These are phyloP conservation scores for Hippophae rhamnoides DNA, from an alignment of 306 rosid species.

Conservation along the genomic window DNA sequence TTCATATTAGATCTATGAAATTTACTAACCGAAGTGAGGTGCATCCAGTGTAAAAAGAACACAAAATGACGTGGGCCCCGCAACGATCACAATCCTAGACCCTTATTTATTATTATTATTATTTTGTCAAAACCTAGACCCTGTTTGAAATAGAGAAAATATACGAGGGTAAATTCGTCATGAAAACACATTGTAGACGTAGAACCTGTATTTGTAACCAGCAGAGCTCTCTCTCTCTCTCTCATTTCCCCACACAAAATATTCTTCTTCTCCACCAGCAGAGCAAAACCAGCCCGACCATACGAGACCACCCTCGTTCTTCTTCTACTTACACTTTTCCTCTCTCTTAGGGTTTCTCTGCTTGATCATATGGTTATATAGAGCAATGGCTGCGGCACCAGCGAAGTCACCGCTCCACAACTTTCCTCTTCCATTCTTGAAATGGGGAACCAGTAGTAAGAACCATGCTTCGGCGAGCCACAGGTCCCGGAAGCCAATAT, in stretches of 20 bases:
- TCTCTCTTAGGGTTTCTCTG: slow-evolving; percentile 5
- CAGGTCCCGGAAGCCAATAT: slow-evolving; percentile 21
- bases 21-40: too few species aligned
- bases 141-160: not conserved
- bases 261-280: not conserved
- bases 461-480: slow-evolving; percentile 37
- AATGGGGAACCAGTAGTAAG: slow-evolving; percentile 69
- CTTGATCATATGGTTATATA: not conserved
- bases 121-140: too few species aligned
- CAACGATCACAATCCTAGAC: too few species aligned
- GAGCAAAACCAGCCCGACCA: not conserved
- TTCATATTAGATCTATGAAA: too few species aligned
- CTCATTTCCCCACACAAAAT: not conserved
- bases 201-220: not conserved
- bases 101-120: too few species aligned
- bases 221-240: not conserved
- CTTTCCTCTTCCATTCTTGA: slow-evolving; percentile 60
- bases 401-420: slow-evolving; percentile 89
- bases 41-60: too few species aligned
- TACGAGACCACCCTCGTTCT: not conserved
- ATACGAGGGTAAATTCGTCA: not conserved
- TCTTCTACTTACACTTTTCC: not conserved
- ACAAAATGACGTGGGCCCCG: too few species aligned
- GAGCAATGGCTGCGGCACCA: slow-evolving; percentile 71
- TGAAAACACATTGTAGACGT: not conserved